These are phyloP conservation scores for Sporodiniella umbellata DNA, from an alignment of 371 early-diverging fungal species.

Conservation along the genomic window DNA sequence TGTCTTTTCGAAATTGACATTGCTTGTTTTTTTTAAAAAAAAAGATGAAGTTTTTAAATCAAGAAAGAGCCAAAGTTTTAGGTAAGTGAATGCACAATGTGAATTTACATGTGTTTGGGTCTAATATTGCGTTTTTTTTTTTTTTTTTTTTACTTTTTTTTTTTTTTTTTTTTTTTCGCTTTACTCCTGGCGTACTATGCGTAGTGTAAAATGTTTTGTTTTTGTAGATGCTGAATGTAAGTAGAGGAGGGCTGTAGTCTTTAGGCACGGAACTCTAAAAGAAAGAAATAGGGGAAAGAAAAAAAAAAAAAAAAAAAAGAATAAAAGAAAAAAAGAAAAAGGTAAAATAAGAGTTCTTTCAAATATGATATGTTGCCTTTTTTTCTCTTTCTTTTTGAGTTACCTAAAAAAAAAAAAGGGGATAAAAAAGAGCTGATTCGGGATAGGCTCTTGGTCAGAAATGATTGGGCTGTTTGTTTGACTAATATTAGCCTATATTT, in stretches of 20 bases:
- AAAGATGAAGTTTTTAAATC: neutral
- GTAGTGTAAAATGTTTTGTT: neutral
- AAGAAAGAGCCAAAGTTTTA: neutral
- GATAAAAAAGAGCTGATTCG: neutral
- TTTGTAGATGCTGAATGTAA: neutral
- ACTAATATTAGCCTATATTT: too few relatives aligned
- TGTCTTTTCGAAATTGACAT: neutral
- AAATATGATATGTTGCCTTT: neutral
- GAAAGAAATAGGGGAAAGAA: neutral
- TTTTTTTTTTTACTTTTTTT: neutral
- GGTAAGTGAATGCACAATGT: neutral
- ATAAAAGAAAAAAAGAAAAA: neutral
- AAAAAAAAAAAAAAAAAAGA: slow-evolving; percentile 1
- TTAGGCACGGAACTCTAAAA: slow-evolving; percentile 27
- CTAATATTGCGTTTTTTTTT: slow-evolving; percentile 2
- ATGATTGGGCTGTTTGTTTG: too few relatives aligned
- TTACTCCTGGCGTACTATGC: too few relatives aligned
- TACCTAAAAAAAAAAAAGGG: neutral
- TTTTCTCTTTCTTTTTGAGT: neutral
- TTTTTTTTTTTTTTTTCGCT: too few relatives aligned
- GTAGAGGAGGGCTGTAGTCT: neutral
- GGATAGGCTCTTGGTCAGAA: too few relatives aligned
- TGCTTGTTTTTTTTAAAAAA: neutral
- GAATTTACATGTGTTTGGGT: neutral
- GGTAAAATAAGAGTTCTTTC: neutral